A percentile compares a stretch with the other conserved stretches of the same genome.
These are phyloP conservation scores for Fallopia convolvulus DNA, from an alignment of 148 eudicot genomes.

Conservation along the genomic window DNA sequence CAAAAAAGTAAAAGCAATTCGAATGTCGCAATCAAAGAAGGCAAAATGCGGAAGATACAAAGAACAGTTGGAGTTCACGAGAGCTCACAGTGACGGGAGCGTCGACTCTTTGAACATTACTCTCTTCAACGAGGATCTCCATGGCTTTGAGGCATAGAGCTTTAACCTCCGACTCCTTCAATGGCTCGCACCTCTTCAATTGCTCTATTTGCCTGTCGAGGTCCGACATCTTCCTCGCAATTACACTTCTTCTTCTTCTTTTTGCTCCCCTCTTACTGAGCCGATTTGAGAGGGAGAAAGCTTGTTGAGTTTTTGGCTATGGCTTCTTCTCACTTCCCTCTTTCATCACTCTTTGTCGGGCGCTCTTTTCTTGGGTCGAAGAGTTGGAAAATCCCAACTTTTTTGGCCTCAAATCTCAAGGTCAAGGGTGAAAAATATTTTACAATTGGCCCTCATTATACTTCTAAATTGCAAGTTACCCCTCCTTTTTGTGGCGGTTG, in stretches of 20 bases:
- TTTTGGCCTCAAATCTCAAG: slow-evolving; percentile 3
- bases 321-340: not conserved
- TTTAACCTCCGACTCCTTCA: slow-evolving; percentile 76
- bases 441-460: not conserved
- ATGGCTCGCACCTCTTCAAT: slow-evolving; percentile 74
- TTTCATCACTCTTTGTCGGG: not conserved
- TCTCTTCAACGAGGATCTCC: slow-evolving; percentile 85
- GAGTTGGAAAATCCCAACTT: not conserved
- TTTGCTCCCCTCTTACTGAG: not conserved
- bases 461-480: not conserved
- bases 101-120: slow-evolving; percentile 88
- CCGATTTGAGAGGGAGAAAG: not conserved
- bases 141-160: slow-evolving; percentile 84
- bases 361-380: not conserved
- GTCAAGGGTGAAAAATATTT: not conserved
- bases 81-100: slow-evolving; percentile 80
- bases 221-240: slow-evolving; percentile 57
- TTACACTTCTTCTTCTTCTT: not conserved
- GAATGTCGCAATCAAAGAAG: not conserved
- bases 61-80: not conserved
- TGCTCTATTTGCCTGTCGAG: slow-evolving; percentile 90
- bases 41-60: not conserved
- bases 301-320: not conserved
- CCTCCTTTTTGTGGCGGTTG: not conserved
- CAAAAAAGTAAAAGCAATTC: not conserved